Percentiles rank a stretch among this genome's conserved stretches.
phyloP scores from a whole-genome alignment of 768 basidiomycete species.

The Pilatotrama ljubarskyi region DNA sequence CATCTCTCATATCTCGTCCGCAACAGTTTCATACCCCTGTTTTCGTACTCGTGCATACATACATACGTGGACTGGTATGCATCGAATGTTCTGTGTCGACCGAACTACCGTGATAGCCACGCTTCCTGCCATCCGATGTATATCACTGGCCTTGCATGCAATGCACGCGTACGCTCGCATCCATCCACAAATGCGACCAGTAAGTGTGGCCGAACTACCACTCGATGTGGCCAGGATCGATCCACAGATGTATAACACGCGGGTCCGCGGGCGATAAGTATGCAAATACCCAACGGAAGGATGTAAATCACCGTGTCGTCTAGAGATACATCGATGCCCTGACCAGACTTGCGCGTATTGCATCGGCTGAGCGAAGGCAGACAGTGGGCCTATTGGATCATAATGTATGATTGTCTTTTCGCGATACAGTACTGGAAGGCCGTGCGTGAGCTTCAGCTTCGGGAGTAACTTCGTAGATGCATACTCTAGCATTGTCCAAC shows the following conservation, averaged over 20 bases:
- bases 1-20: constrained; percentile 8
- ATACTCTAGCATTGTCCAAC: constrained; percentile 12
- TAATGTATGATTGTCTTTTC: constrained; percentile 9
- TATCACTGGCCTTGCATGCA: neutral
- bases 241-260: too few species aligned
- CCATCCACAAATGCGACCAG: too few species aligned
- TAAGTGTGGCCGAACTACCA: too few species aligned
- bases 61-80: neutral
- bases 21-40: neutral
- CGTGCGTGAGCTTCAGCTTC: neutral
- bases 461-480: neutral
- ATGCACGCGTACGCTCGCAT: too few species aligned
- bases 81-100: neutral
- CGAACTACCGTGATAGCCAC: neutral
- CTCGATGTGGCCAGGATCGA: too few species aligned
- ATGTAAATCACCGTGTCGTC: too few species aligned
- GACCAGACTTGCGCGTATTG: neutral
- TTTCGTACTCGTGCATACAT: neutral
- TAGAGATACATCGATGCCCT: too few species aligned
- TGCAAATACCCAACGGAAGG: too few species aligned
- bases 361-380: neutral
- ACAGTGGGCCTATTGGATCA: neutral
- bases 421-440: neutral
- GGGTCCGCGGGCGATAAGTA: too few species aligned
- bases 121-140: neutral